Evolutionary conservation across 306 rosid species (phyloP).

Genomic region (Cucurbita argyrosperma): DNA sequence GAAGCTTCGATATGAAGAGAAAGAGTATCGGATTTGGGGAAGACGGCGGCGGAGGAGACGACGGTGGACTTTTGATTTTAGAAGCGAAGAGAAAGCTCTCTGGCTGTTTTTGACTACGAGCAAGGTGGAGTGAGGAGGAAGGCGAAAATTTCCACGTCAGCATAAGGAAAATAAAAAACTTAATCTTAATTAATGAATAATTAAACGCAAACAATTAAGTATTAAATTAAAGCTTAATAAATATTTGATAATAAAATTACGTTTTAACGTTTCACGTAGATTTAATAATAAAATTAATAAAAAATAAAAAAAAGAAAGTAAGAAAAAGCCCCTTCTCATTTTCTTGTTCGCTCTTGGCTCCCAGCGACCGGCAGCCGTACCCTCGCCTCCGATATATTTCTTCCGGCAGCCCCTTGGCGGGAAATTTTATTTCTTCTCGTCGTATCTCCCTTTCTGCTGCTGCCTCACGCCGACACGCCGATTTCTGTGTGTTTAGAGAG

Average conservation of each 20-base stretch:
- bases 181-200: background rate
- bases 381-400: background rate
- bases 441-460: background rate
- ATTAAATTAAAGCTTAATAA: background rate
- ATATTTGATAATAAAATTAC: background rate
- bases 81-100: background rate
- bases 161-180: background rate
- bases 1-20: background rate
- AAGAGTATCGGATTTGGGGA: background rate
- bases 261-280: too few species aligned
- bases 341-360: too few species aligned
- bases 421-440: background rate
- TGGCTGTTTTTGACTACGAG: background rate
- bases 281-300: too few species aligned
- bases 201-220: background rate
- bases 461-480: background rate
- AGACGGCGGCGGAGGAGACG: background rate
- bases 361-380: too few species aligned
- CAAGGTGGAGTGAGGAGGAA: background rate
- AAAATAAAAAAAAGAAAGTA: too few species aligned
- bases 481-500: background rate
- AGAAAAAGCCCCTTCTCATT: too few species aligned
- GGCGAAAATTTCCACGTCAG: constrained; percentile 3
- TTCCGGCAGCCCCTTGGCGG: background rate
- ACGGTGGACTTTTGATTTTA: background rate